A percentile compares a stretch with the other conserved stretches of the same genome.
These are phyloP conservation scores for Tylopilus cervinicoccineus DNA, from an alignment of 768 basidiomycete species.

Conservation along the genomic window DNA sequence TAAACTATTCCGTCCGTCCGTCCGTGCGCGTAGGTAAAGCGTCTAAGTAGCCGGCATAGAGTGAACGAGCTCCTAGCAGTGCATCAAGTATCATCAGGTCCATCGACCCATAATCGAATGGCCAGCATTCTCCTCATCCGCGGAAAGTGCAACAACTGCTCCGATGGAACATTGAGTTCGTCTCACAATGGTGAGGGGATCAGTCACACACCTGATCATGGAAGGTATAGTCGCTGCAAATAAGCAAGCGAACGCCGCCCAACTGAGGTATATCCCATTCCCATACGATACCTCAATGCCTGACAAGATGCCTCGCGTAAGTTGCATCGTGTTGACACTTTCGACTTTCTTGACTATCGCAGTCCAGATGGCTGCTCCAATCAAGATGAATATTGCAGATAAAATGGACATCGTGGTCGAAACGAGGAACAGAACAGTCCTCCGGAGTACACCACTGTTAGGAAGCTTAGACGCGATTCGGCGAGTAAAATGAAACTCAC, in stretches of 20 bases:
- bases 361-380: slow-evolving; percentile 76
- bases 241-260: slow-evolving; percentile 72
- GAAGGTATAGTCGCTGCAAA: slow-evolving; percentile 67
- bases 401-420: slow-evolving; percentile 61
- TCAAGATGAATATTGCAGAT: slow-evolving; percentile 59
- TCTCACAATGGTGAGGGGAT: not conserved
- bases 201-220: slow-evolving; percentile 61
- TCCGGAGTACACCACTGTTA: slow-evolving; percentile 62
- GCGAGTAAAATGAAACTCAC: slow-evolving; percentile 39
- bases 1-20: slow-evolving; percentile 17
- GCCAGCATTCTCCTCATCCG: slow-evolving; percentile 42
- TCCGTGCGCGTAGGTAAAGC: slow-evolving; percentile 6
- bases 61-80: slow-evolving; percentile 1
- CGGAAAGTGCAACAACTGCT: slow-evolving; percentile 79
- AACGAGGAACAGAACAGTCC: slow-evolving; percentile 59
- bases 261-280: slow-evolving; percentile 59
- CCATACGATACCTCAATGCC: slow-evolving; percentile 66
- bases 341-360: slow-evolving; percentile 62
- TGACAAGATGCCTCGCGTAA: slow-evolving; percentile 41
- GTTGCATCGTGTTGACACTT: slow-evolving; percentile 49
- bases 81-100: slow-evolving; percentile 18
- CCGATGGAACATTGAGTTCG: not conserved
- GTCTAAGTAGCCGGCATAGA: slow-evolving; percentile 5
- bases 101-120: slow-evolving; percentile 20
- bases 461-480: slow-evolving; percentile 1